phyloP scores from a whole-genome alignment of 2,329 filamentous ascomycete genomes.

The Stagonosporopsis chrysanthemi region DNA sequence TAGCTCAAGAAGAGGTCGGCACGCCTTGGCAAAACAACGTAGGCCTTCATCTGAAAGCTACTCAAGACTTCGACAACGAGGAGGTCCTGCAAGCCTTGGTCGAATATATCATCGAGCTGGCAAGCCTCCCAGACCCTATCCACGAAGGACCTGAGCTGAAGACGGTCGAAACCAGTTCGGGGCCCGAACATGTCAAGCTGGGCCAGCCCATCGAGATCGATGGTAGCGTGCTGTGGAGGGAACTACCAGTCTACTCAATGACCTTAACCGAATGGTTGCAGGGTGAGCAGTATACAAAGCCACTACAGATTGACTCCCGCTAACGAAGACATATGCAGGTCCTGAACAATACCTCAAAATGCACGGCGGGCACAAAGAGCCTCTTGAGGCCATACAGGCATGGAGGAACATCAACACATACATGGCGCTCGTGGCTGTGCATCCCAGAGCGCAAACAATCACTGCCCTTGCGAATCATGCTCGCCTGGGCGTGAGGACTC shows the following conservation, averaged over 20 bases:
- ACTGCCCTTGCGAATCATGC: slow-evolving; percentile 3
- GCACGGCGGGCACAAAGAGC: not conserved
- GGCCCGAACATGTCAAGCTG: not conserved
- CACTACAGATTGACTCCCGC: not conserved
- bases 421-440: slow-evolving; percentile 8
- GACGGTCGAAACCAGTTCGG: not conserved
- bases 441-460: slow-evolving; percentile 5
- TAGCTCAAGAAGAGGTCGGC: not conserved
- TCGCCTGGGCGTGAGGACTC: not conserved
- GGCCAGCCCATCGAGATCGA: not conserved
- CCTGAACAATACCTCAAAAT: slow-evolving; percentile 1
- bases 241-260: slow-evolving; percentile 3
- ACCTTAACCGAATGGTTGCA: slow-evolving; percentile 10
- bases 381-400: not conserved
- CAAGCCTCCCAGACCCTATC: slow-evolving; percentile 14
- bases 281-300: not conserved
- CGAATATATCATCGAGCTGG: slow-evolving; percentile 15
- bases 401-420: slow-evolving; percentile 19
- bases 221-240: slow-evolving; percentile 10
- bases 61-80: slow-evolving; percentile 1
- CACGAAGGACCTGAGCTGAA: slow-evolving; percentile 1
- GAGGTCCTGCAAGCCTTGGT: not conserved
- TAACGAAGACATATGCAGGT: not conserved
- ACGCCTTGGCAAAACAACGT: slow-evolving; percentile 2
- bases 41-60: not conserved